Base-by-base conservation (phyloP, 495 filamentous ascomycete species). In the Xeromyces bisporus region DNA sequence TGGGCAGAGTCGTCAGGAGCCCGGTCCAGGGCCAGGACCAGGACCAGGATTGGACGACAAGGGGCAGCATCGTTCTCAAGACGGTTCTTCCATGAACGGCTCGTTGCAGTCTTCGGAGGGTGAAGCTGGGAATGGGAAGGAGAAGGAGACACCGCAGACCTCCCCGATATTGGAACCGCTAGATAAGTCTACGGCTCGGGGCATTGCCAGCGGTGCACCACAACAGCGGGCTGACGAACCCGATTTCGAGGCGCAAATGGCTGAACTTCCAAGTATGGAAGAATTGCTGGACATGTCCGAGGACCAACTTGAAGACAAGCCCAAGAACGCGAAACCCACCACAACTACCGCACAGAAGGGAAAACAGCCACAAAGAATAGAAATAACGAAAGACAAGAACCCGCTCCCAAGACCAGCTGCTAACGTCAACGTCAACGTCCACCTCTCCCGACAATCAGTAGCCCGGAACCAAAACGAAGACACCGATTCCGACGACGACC, bases 401-500 rank as follows among this genome's bases (percentile, higher is more conserved):
- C 31, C 33, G 3, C 10, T 48, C 6, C 53, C 42, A 3, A 36
- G 37, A 12, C 50, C 46, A 2, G 38, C 58, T n/a, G 48, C 56
- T 23, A 54, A 51, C 10, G 58, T 65, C 10, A 46, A 50, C 3
- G 42, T 62, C 25, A 54, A 51, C 10, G 58, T 65, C 10, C 47
- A 50, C 3, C 43, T 62, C 25, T 57, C 50, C 2, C 37, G 55
- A 15, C 35, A 62, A 36, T 31, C 48, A 31, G 46, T 63, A n/a
- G 53, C 58, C 8, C 42, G 42, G 29, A 44, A 55, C 29, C 52
- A 59, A 34, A 36, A 53, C 26, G 55, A 58, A 11, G 71, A 72
- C 33, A 79, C 75, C 0, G 71, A 72, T 34, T 80, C 75, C 0
- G 79, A 81, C 33, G 71, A 66, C 35, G 78, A 81, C 30, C 51